Base-by-base conservation (phyloP, 1,284 basidiomycete species). In the Phellinidium pouzarii region DNA sequence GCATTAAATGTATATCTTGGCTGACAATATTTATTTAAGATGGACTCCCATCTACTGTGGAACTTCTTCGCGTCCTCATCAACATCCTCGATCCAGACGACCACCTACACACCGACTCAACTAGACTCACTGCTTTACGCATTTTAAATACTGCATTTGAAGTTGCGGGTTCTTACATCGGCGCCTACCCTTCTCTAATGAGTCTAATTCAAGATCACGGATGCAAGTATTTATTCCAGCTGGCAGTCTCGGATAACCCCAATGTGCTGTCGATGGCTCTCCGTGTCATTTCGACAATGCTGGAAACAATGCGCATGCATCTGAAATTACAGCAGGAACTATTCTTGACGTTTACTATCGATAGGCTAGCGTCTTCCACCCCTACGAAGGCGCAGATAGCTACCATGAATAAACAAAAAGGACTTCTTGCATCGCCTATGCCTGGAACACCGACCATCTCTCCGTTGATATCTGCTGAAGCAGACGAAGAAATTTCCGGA, bases 261-360 rank as follows among this genome's bases (percentile, higher is more conserved):
- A 75, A 78, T 43, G 79, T 99, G 40, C 77, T 98, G 8, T 83
- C 91, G 37, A 75, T 82, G 50, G 80, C 91, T 26, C 74, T 99
- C 36, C 87, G 95, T 23, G 85, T 91, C 0, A 91, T 94, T 54
- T 84, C 88, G 3, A 90, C 90, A 3, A 78, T 98, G 59, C 88
- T 98, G 62, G 87, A 93, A 58, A 90, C 90, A 3, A 87, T 95
- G 81, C 80, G 89, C 4, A 77, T 78, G 46, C 80, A 94, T 62
- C 75, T 99, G 51, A 99, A 98, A 71, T 76, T 95, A n/a, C 96
- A 99, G 65, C 88, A 94, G 63, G 96, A 99, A 65, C 79, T 98
- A 12, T 96, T 95, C 71, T 71, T 99, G 26, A 84, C 92, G 2
- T 98, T 96, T 68, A 86, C 91, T 20, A 85, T 99, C 56, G 95